Base-by-base conservation (phyloP, 2,329 filamentous ascomycete genomes). In the Ilyonectria destructans region DNA sequence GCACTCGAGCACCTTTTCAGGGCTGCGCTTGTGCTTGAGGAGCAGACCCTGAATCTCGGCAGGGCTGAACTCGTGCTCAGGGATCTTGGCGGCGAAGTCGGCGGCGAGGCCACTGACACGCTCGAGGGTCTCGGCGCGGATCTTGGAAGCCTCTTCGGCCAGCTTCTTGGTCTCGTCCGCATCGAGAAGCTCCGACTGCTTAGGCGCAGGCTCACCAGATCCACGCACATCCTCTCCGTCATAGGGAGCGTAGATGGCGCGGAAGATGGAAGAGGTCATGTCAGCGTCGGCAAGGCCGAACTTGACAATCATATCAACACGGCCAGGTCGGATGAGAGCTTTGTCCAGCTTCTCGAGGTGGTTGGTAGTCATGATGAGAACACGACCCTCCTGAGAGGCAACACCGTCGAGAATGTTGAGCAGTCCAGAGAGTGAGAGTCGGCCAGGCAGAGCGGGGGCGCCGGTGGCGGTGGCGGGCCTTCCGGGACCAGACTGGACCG, bases 331-430 rank as follows among this genome's bases (percentile, higher is more conserved):
- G 69, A 91, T 89, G 19, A 91, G 83, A 0, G 89, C 89, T 69
- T 87, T 86, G 80, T 90, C 89, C 9, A 90, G 84, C 74, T 88
- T 88, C 69, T 90, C 88, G 0, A 89, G 61, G 76, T 90, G 88
- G 72, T 91, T 91, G n/a, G 89, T 90, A 2, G 89, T 91, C 89
- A 90, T 91, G 77, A 91, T 86, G 15, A 91, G 83, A 6, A 90
- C 83, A n/a, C 88, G 86, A 7, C 89, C 88, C 75, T 91, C 89
- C 69, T 90, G 88, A 9, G 88, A 89, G 19, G 88, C 88, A 7
- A 91, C 89, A 45, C 94, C 93, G 73, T 97, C 93, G 46, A 96
- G 90, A 54, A 93, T 92, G 80, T 96, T 96, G 55, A 96, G 88
- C 2, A 96, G 84, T 0, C 92, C 93, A 0, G 92, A 94, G 2